Evolutionary conservation across 306 rosid species (phyloP).

Genomic region (Dryas octopetala): DNA sequence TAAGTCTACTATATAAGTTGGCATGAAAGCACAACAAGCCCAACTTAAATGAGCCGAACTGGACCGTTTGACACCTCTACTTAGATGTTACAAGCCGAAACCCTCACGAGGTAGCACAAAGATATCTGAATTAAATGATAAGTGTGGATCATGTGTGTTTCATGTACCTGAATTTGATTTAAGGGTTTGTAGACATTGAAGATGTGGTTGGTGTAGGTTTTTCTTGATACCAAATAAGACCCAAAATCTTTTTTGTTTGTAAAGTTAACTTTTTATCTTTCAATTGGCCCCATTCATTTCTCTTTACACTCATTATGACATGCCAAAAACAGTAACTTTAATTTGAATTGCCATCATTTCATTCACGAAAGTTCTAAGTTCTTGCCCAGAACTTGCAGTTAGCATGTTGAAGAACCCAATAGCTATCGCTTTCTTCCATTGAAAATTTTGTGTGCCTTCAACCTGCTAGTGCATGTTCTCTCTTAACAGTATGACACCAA

Average conservation of each 20-base stretch:
- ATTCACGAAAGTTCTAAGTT: background rate
- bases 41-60: too few species aligned
- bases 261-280: slow-evolving; percentile 3
- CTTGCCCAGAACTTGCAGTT: background rate
- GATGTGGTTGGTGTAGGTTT: too few species aligned
- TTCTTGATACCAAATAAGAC: too few species aligned
- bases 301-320: background rate
- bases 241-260: background rate
- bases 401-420: background rate
- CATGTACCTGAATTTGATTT: too few species aligned
- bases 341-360: slow-evolving; percentile 10
- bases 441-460: background rate
- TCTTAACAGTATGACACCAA: background rate
- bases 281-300: background rate
- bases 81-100: too few species aligned
- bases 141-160: too few species aligned
- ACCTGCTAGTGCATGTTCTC: background rate
- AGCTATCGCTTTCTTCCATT: background rate
- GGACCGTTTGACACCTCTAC: too few species aligned
- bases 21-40: too few species aligned
- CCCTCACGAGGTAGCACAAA: too few species aligned
- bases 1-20: too few species aligned
- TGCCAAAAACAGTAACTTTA: slow-evolving; percentile 7
- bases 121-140: too few species aligned
- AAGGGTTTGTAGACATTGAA: too few species aligned